A percentile compares a stretch with the other conserved stretches of the same genome.
These are phyloP conservation scores for Cucurbita moschata DNA, from an alignment of 306 rosid genomes.

Conservation along the genomic window DNA sequence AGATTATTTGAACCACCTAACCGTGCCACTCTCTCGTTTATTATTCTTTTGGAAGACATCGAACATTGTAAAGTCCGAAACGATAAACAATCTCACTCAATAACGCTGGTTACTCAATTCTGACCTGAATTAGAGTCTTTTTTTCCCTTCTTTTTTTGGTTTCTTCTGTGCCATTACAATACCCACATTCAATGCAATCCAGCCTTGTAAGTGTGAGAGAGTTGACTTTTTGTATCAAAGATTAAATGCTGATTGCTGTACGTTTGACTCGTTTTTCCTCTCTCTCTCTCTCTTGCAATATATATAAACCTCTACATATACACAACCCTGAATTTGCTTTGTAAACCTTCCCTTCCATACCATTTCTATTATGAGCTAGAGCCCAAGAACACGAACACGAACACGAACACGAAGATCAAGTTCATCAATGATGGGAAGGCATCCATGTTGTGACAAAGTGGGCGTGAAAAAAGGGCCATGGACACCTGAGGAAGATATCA, in stretches of 20 bases:
- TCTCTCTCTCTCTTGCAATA: background rate
- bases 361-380: background rate
- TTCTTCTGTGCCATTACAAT: constrained; percentile 15
- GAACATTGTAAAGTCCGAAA: too few relatives aligned
- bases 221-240: constrained; percentile 27
- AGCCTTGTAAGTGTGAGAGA: constrained; percentile 12
- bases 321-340: background rate
- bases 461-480: constrained; percentile 64
- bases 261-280: constrained; percentile 21
- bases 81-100: background rate
- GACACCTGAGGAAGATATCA: constrained; percentile 65
- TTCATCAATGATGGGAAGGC: constrained; percentile 36
- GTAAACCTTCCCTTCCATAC: background rate
- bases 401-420: too few relatives aligned
- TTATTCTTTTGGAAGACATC: too few relatives aligned
- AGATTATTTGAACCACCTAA: too few relatives aligned
- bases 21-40: too few relatives aligned
- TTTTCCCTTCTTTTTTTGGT: background rate
- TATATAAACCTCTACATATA: constrained; percentile 8
- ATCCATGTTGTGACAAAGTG: constrained; percentile 51
- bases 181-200: constrained; percentile 24
- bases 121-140: constrained; percentile 1
- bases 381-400: background rate
- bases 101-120: background rate
- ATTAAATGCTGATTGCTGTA: constrained; percentile 43